Conservation (phyloP, 441 rosid genomes). For the Adansonia madagascariensis region DNA sequence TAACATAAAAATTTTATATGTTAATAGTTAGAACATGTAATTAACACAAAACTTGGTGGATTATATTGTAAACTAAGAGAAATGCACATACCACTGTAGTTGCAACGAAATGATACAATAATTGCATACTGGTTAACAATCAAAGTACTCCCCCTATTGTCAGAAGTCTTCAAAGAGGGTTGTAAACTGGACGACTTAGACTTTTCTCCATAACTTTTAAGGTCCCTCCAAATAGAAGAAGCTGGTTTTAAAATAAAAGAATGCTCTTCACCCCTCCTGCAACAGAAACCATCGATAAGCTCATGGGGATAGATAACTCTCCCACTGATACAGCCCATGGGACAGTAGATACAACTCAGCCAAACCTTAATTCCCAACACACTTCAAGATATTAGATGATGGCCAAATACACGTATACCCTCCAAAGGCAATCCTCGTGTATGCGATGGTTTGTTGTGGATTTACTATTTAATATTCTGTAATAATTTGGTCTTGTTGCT, state of each 20-base stretch:
- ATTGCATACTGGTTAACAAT: constrained; percentile 70
- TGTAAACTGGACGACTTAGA: constrained; percentile 49
- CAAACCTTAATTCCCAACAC: constrained; percentile 19
- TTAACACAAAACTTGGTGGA: constrained; percentile 23
- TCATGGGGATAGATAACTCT: constrained; percentile 3
- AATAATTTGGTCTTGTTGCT: background rate
- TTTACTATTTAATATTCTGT: constrained; percentile 6
- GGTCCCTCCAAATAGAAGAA: constrained; percentile 59
- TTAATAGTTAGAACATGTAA: constrained; percentile 26
- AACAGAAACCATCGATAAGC: constrained; percentile 33
- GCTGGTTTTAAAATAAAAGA: constrained; percentile 91
- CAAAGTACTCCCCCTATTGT: constrained; percentile 49
- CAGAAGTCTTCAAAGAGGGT: constrained; percentile 54
- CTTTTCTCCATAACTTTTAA: constrained; percentile 56
- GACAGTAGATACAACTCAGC: background rate
- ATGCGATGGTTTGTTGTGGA: background rate
- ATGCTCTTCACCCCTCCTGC: constrained; percentile 98
- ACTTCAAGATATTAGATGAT: constrained; percentile 8
- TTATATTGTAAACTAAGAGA: constrained; percentile 29
- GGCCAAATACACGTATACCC: constrained; percentile 1
- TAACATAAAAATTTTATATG: constrained; percentile 21
- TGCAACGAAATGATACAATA: constrained; percentile 92
- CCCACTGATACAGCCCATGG: background rate
- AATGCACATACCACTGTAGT: constrained; percentile 66
- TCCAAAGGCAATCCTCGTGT: background rate